Evolutionary conservation across 2,329 filamentous ascomycete genomes (phyloP).

Genomic region (Cercospora nicotianae): DNA sequence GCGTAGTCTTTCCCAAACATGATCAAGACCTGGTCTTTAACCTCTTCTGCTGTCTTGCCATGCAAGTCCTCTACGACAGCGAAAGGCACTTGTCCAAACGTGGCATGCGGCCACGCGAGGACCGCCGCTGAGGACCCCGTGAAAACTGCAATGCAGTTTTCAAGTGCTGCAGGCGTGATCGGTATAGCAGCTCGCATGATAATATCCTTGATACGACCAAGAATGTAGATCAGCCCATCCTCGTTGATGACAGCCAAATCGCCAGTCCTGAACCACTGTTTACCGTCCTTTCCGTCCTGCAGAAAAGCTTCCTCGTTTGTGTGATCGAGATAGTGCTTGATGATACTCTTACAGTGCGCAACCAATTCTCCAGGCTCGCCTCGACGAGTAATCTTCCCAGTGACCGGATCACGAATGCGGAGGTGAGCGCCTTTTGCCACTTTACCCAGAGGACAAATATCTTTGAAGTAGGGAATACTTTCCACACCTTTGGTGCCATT

Average conservation of each 20-base stretch:
- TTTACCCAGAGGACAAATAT: conserved; percentile 23
- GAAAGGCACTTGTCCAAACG: conserved; percentile 27
- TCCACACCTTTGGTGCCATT: not conserved
- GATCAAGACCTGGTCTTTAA: conserved; percentile 23
- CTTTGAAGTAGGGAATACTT: conserved; percentile 19
- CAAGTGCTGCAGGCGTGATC: conserved; percentile 30
- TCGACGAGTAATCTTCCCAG: conserved; percentile 6
- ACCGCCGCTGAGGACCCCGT: conserved; percentile 22
- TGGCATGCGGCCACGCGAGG: conserved; percentile 22
- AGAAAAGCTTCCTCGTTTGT: conserved; percentile 25
- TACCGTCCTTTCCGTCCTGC: conserved; percentile 13
- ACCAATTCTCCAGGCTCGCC: conserved; percentile 27
- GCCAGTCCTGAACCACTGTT: conserved; percentile 32
- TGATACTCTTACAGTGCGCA: conserved; percentile 12
- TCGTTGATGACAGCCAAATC: conserved; percentile 28
- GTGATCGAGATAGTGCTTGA: conserved; percentile 27
- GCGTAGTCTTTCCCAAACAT: conserved; percentile 29
- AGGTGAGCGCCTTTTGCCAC: conserved; percentile 16
- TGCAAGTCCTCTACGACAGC: conserved; percentile 23
- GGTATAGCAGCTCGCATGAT: conserved; percentile 29
- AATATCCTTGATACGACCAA: conserved; percentile 31
- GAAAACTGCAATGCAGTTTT: conserved; percentile 27
- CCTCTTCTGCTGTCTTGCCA: conserved; percentile 22
- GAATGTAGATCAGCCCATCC: conserved; percentile 28
- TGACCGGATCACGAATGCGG: conserved; percentile 23